These are phyloP conservation scores for Ascochyta lentis DNA, from an alignment of 2,329 filamentous ascomycete genomes.

Conservation along the genomic window DNA sequence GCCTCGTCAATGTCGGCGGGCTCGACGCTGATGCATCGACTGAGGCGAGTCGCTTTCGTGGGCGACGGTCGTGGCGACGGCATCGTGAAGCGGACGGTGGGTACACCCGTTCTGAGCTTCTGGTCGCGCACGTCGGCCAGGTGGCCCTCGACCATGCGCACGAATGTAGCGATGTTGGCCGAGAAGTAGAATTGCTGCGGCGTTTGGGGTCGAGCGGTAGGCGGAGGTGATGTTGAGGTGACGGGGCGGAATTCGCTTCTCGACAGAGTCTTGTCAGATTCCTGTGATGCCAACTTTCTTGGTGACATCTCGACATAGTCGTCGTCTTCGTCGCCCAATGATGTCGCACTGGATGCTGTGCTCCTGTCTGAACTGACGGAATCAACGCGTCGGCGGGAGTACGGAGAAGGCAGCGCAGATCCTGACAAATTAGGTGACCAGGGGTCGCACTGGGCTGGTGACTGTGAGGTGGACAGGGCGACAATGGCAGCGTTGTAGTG, in stretches of 20 bases:
- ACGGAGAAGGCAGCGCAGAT: slow-evolving; percentile 4
- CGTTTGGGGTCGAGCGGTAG: slow-evolving; percentile 12
- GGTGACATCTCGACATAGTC: slow-evolving; percentile 12
- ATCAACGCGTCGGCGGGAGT: background rate
- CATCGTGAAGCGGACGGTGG: slow-evolving; percentile 22
- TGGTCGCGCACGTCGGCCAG: slow-evolving; percentile 34
- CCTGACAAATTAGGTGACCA: slow-evolving; percentile 5
- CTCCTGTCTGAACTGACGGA: slow-evolving; percentile 16
- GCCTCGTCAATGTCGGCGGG: slow-evolving; percentile 5
- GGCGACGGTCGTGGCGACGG: slow-evolving; percentile 25
- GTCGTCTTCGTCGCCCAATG: slow-evolving; percentile 20
- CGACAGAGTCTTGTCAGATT: slow-evolving; percentile 6
- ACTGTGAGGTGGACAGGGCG: background rate
- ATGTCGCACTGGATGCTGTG: slow-evolving; percentile 33
- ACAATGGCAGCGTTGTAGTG: slow-evolving; percentile 43
- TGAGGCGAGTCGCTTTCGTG: slow-evolving; percentile 9
- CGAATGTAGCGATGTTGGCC: slow-evolving; percentile 35
- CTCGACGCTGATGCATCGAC: background rate
- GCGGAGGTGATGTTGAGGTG: background rate
- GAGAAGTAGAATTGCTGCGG: slow-evolving; percentile 31
- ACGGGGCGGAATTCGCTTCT: slow-evolving; percentile 12
- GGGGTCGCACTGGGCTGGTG: background rate
- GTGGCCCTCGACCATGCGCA: slow-evolving; percentile 37
- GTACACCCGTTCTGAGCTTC: slow-evolving; percentile 22
- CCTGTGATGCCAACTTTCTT: slow-evolving; percentile 1